Conservation (phyloP, 2,329 filamentous ascomycete species). For the Penicillium vulpinum region DNA sequence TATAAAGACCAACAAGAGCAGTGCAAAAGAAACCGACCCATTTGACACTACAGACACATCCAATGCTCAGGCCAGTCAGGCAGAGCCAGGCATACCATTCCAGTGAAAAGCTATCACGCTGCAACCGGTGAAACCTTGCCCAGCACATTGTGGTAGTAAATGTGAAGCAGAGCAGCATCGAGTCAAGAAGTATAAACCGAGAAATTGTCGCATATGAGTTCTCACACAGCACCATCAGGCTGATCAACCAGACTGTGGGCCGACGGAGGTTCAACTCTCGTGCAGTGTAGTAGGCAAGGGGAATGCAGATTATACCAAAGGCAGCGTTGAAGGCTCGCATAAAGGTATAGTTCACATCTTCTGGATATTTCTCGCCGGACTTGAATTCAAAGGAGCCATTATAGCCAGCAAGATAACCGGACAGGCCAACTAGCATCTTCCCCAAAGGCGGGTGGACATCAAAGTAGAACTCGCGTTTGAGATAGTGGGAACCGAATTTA, state of each 20-base stretch:
- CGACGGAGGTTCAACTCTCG: conserved; percentile 84
- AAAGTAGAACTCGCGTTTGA: conserved; percentile 99
- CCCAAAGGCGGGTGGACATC: conserved; percentile 93
- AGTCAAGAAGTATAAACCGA: conserved; percentile 95
- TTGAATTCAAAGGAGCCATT: conserved; percentile 99
- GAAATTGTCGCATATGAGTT: conserved; percentile 99
- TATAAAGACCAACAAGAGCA: conserved; percentile 92
- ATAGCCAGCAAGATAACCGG: conserved; percentile 93
- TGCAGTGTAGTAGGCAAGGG: conserved; percentile 92
- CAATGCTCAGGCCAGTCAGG: conserved; percentile 91
- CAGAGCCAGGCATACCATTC: conserved; percentile 96
- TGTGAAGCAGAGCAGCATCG: conserved; percentile 98
- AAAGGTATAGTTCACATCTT: conserved; percentile 93
- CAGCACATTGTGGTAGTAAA: conserved; percentile 96
- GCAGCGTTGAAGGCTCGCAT: conserved; percentile 98
- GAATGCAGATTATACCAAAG: conserved; percentile 89
- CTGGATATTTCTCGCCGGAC: conserved; percentile 91
- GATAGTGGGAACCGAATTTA: conserved; percentile 98
- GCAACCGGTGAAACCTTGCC: conserved; percentile 91
- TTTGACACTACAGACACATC: conserved; percentile 97
- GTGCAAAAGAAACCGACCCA: conserved; percentile 97
- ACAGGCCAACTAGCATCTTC: conserved; percentile 97
- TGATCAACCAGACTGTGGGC: conserved; percentile 90
- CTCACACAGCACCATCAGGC: conserved; percentile 95
- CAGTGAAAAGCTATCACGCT: conserved; percentile 78